Evolutionary conservation across 2,329 filamentous ascomycete genomes (phyloP), one percentile per base, ranked within the genome.

Genomic region (Phoma sp.): DNA sequence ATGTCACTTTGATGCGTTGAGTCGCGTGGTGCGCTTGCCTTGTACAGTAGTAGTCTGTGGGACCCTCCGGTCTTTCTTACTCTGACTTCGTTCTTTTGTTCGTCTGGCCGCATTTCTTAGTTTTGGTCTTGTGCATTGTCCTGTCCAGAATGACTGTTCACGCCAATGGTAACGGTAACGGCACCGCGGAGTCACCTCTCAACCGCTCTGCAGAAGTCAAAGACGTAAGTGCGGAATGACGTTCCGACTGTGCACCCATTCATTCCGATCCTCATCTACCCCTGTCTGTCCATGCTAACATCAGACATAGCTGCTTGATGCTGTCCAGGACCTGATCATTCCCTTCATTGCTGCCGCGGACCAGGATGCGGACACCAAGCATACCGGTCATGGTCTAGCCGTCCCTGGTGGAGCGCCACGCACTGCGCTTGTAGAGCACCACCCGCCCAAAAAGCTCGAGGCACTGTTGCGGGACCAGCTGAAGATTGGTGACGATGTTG

Each of bases 301-400:
- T 25, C n/a, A 11, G 4, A 13, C 9, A 39, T 61, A 92, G 89
- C 82, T 92, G 41, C 81, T 92, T 43, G 79, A 83, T 50, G 83
- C 88, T 3, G 83, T 93, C 43, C 84, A 88, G 73, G 77, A 80
- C 7, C 80, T 91, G 49, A 83, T 93, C 52, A 77, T 91, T 18
- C 86, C 87, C 0, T 92, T 89, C 72, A 86, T 93, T 64, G 81
- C 79, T 57, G 79, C 82, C n/a, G 88, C 89, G 36, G 89, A 93
- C 73, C 80, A 87, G 51, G 78, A 83, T 65, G 83, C 86, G 18
- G 78, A 81, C 2, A 69, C 75, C 6, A 79, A 86, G 82, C 62
- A 79, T 76, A 46, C 80, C 0, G 86, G 86, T 23, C 79, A 83
- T 60, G 77, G 81, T 83, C 59, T 86, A 71, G 50, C 82, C 76